phyloP scores from a whole-genome alignment of 2,329 filamentous ascomycete species.

The Ascochyta lentis region DNA sequence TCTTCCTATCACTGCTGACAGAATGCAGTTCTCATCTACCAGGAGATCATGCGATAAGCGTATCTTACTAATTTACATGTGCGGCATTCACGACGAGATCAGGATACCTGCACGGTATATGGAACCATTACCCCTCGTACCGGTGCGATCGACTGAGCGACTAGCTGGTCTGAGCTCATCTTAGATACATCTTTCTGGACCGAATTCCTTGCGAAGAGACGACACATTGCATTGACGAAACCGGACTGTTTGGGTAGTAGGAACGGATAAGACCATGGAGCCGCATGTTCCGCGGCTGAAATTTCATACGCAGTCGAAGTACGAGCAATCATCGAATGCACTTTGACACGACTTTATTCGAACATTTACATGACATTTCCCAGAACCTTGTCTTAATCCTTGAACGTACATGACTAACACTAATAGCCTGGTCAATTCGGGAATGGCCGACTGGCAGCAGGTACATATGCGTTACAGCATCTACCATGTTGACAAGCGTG shows the following conservation, averaged over 20 bases:
- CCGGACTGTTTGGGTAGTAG: slow-evolving; percentile 11
- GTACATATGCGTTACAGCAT: neutral
- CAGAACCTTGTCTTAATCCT: neutral
- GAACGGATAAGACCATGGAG: slow-evolving; percentile 12
- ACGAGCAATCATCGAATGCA: slow-evolving; percentile 12
- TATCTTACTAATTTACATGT: slow-evolving; percentile 16
- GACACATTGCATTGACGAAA: slow-evolving; percentile 19
- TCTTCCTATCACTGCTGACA: slow-evolving; percentile 22
- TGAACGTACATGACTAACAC: neutral
- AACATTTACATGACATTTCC: neutral
- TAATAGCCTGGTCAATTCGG: neutral
- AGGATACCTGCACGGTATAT: slow-evolving; percentile 27
- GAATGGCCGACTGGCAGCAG: neutral
- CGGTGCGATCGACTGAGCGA: slow-evolving; percentile 29
- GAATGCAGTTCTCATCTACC: slow-evolving; percentile 78
- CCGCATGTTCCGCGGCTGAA: slow-evolving; percentile 10
- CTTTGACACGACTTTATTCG: neutral
- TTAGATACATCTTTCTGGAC: slow-evolving; percentile 23
- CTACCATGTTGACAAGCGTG: neutral
- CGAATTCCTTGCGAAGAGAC: slow-evolving; percentile 21
- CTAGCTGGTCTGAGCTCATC: slow-evolving; percentile 37
- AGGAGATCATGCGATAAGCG: slow-evolving; percentile 85
- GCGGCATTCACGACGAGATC: slow-evolving; percentile 33
- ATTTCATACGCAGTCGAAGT: slow-evolving; percentile 17
- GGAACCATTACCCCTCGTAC: slow-evolving; percentile 17